A percentile compares a stretch with the other conserved stretches of the same genome.
Evolutionary conservation across 1,284 basidiomycete species (phyloP).

Genomic region (Cutaneotrichosporon cyanovorans): DNA sequence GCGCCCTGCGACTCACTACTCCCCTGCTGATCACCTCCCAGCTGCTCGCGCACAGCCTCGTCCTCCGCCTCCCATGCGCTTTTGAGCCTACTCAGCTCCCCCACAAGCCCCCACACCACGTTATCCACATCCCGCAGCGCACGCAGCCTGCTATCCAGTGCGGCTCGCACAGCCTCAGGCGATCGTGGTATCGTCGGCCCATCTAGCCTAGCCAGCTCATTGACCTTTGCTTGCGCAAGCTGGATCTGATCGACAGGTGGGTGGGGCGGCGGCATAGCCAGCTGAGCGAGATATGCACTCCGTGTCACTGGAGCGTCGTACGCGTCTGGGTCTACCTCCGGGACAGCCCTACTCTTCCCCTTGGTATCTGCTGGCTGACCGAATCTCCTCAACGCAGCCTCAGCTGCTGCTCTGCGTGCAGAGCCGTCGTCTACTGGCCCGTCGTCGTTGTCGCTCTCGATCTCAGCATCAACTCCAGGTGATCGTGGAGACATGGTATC

Average conservation of each 20-base stretch:
- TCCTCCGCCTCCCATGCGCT: conserved; percentile 50
- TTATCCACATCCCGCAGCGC: conserved; percentile 66
- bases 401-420: conserved; percentile 8
- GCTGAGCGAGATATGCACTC: conserved; percentile 13
- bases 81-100: conserved; percentile 65
- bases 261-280: neutral
- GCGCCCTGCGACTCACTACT: neutral
- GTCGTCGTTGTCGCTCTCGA: neutral
- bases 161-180: conserved; percentile 47
- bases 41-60: neutral
- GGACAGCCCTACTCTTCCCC: neutral
- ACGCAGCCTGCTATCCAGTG: conserved; percentile 70
- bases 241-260: neutral
- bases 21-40: too few species aligned
- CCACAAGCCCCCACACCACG: conserved; percentile 60
- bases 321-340: neutral
- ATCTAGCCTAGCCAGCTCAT: too few species aligned
- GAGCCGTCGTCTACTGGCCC: conserved; percentile 7
- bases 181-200: neutral
- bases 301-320: conserved; percentile 10
- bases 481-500: too few species aligned
- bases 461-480: too few species aligned
- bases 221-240: too few species aligned
- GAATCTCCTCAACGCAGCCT: conserved; percentile 9
- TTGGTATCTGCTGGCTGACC: neutral